Conservation (phyloP, 495 filamentous ascomycete species). For the Viridothelium virens region DNA sequence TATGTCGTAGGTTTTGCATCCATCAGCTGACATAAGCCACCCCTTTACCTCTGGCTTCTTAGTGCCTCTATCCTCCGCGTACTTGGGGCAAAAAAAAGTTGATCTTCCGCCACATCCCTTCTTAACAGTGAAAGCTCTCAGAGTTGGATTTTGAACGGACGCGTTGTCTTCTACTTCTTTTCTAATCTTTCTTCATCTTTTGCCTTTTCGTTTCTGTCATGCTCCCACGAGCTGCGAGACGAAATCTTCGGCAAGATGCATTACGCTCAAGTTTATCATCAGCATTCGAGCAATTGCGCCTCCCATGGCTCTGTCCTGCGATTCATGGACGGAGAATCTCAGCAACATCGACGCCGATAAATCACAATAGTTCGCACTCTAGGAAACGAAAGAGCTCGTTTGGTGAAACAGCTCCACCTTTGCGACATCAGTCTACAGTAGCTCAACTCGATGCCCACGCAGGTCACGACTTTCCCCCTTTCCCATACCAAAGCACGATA, state of each 20-base stretch:
- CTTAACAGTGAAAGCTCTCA: neutral
- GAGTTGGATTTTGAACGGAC: no score
- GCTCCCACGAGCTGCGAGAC: neutral
- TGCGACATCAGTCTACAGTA: conserved; percentile 1
- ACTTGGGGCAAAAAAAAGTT: neutral
- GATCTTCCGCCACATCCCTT: neutral
- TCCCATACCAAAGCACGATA: neutral
- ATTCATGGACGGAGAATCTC: neutral
- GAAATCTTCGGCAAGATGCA: conserved; percentile 8
- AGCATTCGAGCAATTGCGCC: conserved; percentile 10
- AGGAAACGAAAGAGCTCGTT: neutral
- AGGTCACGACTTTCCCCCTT: neutral
- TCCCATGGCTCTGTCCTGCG: conserved; percentile 2
- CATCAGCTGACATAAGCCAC: neutral
- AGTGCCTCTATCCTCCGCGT: neutral
- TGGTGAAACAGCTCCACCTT: neutral
- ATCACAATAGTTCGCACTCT: neutral
- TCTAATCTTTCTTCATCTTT: neutral
- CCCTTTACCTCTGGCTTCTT: neutral
- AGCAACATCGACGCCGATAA: neutral
- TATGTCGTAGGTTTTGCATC: neutral
- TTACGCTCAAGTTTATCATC: neutral
- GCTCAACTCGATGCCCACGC: neutral
- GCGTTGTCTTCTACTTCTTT: neutral
- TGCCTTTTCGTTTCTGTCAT: neutral